Base-by-base conservation (phyloP, 805 yeast genomes). In the Saturnispora diversa region DNA sequence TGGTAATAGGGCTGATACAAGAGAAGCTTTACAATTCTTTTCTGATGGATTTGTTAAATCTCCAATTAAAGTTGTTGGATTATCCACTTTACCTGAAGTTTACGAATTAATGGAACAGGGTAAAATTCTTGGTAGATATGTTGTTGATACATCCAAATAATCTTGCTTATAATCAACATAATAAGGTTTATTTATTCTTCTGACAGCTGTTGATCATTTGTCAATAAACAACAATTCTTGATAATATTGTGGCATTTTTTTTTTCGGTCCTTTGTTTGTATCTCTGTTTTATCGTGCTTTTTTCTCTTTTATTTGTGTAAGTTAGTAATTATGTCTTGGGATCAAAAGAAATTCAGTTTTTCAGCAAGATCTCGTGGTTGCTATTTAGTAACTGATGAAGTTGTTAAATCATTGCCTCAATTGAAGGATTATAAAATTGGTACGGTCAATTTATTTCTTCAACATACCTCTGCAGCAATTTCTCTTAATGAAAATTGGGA, bases 401-500 rank as follows among this genome's bases (percentile, higher is more conserved):
- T 84, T 4, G 44, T 70, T 10, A 25, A 49, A 6, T 65, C 70
- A 13, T 53, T 84, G 10, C 86, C 88, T 1, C 77, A 79, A 49
- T 56, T 84, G 44, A 66, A 65, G 40, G 55, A 73, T 28, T 76
- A 72, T 58, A 72, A 77, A 53, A 62, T 80, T 8, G 94, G 94
- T 2, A 61, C 72, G 20, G 56, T 81, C 40, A 72, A 82, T 50
- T 59, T 84, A 20, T 84, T 84, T 55, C 61, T 83, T 34, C 84
- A 81, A 55, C 94, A 84, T 59, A 83, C 94, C 1, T 77, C 86
- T 8, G 88, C 88, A 4, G 92, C 80, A 0, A 57, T 84, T 31
- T 77, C 87, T 0, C 58, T 84, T 42, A 84, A 84, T 54, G 94
- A 84, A 56, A 84, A 84, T 55, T 82, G 76, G 63, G 94, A 84